A percentile compares a stretch with the other conserved stretches of the same genome.
Evolutionary conservation across 2,329 filamentous ascomycete species (phyloP).

Genomic region (Cordyceps fumosorosea): DNA sequence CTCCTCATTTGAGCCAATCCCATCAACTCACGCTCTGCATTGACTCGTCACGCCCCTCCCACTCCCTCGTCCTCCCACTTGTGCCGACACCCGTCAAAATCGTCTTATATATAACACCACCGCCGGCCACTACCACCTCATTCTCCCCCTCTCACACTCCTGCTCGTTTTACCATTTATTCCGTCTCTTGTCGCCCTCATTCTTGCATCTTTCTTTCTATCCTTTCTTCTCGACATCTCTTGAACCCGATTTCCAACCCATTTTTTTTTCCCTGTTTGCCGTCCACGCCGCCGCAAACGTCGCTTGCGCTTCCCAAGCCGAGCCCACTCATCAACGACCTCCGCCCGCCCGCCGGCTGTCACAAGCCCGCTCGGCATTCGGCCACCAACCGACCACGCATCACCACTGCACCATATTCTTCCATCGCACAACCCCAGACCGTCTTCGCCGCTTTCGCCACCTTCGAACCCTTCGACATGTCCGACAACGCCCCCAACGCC

Average conservation of each 20-base stretch:
- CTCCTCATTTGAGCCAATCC: neutral
- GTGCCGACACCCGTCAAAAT: neutral
- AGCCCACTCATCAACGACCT: neutral
- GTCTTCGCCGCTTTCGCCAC: neutral
- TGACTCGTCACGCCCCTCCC: neutral
- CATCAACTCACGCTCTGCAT: neutral
- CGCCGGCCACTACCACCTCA: neutral
- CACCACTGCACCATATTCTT: conserved; percentile 17
- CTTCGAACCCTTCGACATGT: conserved; percentile 20
- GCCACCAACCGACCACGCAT: neutral
- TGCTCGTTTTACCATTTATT: neutral
- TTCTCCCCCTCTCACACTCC: conserved; percentile 1
- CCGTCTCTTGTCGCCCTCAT: neutral
- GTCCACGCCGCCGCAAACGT: conserved; percentile 3
- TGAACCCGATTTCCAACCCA: neutral
- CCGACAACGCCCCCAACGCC: conserved; percentile 27
- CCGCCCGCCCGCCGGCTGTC: neutral
- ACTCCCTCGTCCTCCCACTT: neutral
- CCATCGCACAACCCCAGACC: conserved; percentile 20
- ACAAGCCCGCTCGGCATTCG: conserved; percentile 3
- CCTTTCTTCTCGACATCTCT: neutral
- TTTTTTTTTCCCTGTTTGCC: neutral
- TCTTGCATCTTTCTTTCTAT: neutral
- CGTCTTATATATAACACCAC: conserved; percentile 8
- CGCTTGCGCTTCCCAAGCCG: neutral